A percentile compares a stretch with the other conserved stretches of the same genome.
phyloP scores from a whole-genome alignment of 2,329 filamentous ascomycete species.

The Ophiocordyceps robertsii region DNA sequence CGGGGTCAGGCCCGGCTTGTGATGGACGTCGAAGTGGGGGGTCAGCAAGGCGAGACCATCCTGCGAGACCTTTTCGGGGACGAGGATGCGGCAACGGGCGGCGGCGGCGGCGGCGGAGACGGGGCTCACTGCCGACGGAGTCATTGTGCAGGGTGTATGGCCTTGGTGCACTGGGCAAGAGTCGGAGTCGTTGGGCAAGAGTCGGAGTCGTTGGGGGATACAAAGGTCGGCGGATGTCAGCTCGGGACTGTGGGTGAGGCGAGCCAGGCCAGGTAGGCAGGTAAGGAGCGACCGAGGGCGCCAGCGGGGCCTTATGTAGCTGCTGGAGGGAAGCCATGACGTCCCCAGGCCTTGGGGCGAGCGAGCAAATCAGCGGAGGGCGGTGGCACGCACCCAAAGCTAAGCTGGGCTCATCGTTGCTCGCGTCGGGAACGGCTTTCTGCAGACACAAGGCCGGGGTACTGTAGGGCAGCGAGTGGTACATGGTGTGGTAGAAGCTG shows the following conservation, averaged over 20 bases:
- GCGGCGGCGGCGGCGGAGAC: constrained; percentile 1
- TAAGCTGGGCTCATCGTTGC: too few species aligned
- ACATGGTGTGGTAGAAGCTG: too few species aligned
- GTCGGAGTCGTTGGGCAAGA: neutral
- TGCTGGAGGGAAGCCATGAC: neutral
- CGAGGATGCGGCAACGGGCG: constrained; percentile 40
- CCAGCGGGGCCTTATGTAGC: neutral
- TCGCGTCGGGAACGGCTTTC: too few species aligned
- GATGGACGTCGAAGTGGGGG: constrained; percentile 55
- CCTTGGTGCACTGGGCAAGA: neutral
- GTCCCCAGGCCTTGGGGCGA: too few species aligned
- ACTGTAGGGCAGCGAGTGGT: too few species aligned
- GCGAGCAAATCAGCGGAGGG: too few species aligned
- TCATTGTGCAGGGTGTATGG: constrained; percentile 8
- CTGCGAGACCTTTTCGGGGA: constrained; percentile 69
- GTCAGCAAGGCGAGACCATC: constrained; percentile 61
- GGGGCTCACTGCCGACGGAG: constrained; percentile 10
- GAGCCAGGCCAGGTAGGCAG: neutral
- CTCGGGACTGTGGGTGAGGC: neutral
- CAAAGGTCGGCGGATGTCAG: neutral
- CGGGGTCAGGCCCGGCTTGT: constrained; percentile 45
- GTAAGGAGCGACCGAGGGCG: neutral
- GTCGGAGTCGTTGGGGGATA: neutral
- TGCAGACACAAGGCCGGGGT: too few species aligned
- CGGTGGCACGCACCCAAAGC: too few species aligned